Percentiles rank a stretch among this genome's conserved stretches.
These are phyloP conservation scores for Tricholoma saponaceum DNA, from an alignment of 768 basidiomycete species.

Conservation along the genomic window DNA sequence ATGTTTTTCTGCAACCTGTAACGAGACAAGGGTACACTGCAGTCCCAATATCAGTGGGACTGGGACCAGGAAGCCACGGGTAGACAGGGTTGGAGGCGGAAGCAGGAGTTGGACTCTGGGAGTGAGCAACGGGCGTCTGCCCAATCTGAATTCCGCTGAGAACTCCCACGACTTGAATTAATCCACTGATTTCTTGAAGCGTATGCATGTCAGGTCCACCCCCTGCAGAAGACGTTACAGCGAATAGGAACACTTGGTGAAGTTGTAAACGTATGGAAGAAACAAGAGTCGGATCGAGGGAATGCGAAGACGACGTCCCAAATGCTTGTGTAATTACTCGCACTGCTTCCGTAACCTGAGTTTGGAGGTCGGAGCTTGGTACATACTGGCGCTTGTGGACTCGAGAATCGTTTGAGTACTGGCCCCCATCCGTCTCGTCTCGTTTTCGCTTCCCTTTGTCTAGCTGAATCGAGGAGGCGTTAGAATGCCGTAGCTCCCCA, in stretches of 20 bases:
- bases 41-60: constrained; percentile 52
- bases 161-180: constrained; percentile 80
- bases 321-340: constrained; percentile 52
- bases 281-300: constrained; percentile 55
- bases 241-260: constrained; percentile 76
- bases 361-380: constrained; percentile 44
- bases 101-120: constrained; percentile 25
- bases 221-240: constrained; percentile 61
- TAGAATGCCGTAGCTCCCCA: constrained; percentile 58
- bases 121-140: constrained; percentile 33
- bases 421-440: constrained; percentile 44
- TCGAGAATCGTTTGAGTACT: constrained; percentile 25
- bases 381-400: constrained; percentile 43
- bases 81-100: constrained; percentile 27
- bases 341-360: constrained; percentile 58
- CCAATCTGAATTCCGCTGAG: constrained; percentile 74
- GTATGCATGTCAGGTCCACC: constrained; percentile 50
- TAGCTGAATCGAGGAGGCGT: constrained; percentile 56
- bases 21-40: constrained; percentile 81
- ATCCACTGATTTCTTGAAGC: constrained; percentile 73
- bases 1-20: constrained; percentile 60
- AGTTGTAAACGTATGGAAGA: constrained; percentile 69
- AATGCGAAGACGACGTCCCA: constrained; percentile 32
- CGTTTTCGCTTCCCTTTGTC: constrained; percentile 78
- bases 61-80: constrained; percentile 30